Evolutionary conservation across 495 filamentous ascomycete genomes (phyloP).

Genomic region (Schizothecium vesticola): DNA sequence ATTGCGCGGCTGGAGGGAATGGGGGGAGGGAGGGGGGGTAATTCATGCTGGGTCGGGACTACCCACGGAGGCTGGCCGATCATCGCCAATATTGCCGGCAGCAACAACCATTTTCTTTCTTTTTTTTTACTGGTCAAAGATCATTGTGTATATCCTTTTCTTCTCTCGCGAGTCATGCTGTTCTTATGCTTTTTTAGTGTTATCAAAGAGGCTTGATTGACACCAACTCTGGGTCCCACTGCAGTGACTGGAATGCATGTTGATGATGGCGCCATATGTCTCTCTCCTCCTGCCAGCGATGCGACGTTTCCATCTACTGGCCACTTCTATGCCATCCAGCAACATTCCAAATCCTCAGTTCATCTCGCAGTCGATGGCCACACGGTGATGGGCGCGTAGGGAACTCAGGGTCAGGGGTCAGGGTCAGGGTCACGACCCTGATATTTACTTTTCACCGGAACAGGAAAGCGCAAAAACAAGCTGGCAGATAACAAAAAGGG

Average conservation of each 20-base stretch:
- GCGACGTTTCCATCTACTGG: too few species aligned
- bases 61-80: not conserved
- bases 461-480: not conserved
- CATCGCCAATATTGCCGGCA: not conserved
- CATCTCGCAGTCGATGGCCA: too few species aligned
- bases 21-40: not conserved
- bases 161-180: not conserved
- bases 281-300: too few species aligned
- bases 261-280: not conserved
- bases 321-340: not conserved
- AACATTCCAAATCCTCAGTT: not conserved
- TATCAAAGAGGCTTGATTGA: conserved; percentile 17
- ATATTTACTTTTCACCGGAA: not conserved
- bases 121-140: not conserved
- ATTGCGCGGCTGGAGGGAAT: not conserved
- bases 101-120: not conserved
- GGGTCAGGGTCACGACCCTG: not conserved
- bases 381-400: not conserved
- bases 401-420: too few species aligned
- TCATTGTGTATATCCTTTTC: conserved; percentile 1
- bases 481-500: not conserved
- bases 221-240: not conserved
- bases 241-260: not conserved
- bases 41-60: not conserved
- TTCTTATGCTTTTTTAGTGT: conserved; percentile 1